Base-by-base conservation (phyloP, 179 eudicot genomes). In the Amaranthus tricolor region DNA sequence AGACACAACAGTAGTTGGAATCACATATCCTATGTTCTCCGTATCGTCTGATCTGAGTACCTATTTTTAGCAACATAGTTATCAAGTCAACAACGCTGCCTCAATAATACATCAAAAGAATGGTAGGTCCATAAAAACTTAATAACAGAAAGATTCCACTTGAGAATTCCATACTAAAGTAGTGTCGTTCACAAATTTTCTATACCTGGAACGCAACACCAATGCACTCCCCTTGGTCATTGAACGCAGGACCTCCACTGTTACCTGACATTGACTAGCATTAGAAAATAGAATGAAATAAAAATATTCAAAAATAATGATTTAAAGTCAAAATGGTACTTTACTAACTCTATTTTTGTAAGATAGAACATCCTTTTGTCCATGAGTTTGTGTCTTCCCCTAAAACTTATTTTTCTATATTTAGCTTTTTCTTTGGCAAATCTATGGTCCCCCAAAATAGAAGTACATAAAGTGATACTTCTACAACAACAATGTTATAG, bases 191-290 rank as follows among this genome's bases (percentile, higher is more conserved):
- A 21, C 20, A 69, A 31, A 54, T 53, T 45, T 20, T 20, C 20
- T 59, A 67, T 90, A 94, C 98, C 97, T 94, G 98, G 87, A 94
- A 94, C 16, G 98, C 98, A 77, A 94, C 90, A 48, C 98, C 98
- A 70, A 94, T 89, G 89, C 98, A 94, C 80, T 94, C 95, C 74
- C 97, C 97, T 76, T 87, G 88, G 76, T 88, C 97, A 76, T 92
- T 94, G 82, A 94, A 94, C 74, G 98, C 98, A 87, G 98, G 98
- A 64, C 98, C 98, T 40, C 98, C 98, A 67, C 98, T 94, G 84
- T 94, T 94, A 74, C 98, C 98, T 94, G 82, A 77, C 84, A 78
- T 52, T 16, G 21, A 67, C 55, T 59, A 70, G 66, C 72, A 73
- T 77, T 71, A 81, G 78, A 67, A 75, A 7, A 76, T 13, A 74